Evolutionary conservation across 2,329 filamentous ascomycete genomes (phyloP), one percentile per base, ranked within the genome.

Genomic region (Raffaelea albimanens): DNA sequence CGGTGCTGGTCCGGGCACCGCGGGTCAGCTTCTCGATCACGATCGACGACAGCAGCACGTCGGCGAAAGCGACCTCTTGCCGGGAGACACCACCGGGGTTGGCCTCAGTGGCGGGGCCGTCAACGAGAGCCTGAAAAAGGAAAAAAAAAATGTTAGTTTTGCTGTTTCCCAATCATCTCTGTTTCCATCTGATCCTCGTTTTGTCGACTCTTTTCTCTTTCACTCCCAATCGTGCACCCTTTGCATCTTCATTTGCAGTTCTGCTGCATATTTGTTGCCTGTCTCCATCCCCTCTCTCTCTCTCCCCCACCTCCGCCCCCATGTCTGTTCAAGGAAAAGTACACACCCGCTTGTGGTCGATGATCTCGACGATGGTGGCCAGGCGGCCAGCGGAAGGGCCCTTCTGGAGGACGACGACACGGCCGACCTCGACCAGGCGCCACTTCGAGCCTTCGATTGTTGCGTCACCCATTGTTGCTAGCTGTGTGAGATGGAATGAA

Each of bases 261-360:
- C 29, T 36, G 16, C 29, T 25, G 33, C 40, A 25, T 29, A 48
- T n/a, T n/a, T n/a, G n/a, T 40, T 44, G 41, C 33, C 22, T 38
- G 34, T 46, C 43, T n/a, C n/a, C n/a, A n/a, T n/a, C n/a, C 34
- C 34, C 31, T 44, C 45, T 47, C 42, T 33, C 11, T 43, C 19
- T 36, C 46, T 45, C 45, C 45, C 50, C 33, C 43, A 18, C 34
- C 14, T 13, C 31, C 45, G 49, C 43, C n/a, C n/a, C n/a, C n/a
- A n/a, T n/a, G n/a, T n/a, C 16, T 46, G 31, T 45, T 3, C 34
- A 29, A 5, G 4, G n/a, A 4, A 29, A 29, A 29, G n/a, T 18
- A 49, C 93, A 69, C 95, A 98, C 93, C 76, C 93, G 89, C 83
- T 95, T 96, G 85, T 98, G 91, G 77, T 98, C 93, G 76, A 98